Conservation (phyloP, 208 protist genomes). For the Herpetomonas samuelpessoai region DNA sequence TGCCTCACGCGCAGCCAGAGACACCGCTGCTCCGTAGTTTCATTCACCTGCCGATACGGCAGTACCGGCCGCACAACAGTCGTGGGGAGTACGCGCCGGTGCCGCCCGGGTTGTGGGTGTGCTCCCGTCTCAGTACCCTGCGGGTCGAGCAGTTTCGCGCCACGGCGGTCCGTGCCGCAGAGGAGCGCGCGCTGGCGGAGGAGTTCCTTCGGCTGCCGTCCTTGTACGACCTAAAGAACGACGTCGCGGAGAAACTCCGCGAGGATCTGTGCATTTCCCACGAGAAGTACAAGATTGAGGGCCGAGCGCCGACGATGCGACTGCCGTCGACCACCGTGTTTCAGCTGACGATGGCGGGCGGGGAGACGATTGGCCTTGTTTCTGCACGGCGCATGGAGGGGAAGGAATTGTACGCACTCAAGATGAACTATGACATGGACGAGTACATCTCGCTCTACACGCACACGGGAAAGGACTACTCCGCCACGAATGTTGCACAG, state of each 20-base stretch:
- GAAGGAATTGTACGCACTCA: constrained; percentile 77
- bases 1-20: constrained; percentile 71
- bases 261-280: constrained; percentile 25
- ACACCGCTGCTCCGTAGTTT: constrained; percentile 75
- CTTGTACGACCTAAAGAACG: constrained; percentile 14
- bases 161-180: neutral
- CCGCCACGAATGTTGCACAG: constrained; percentile 54
- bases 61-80: constrained; percentile 75
- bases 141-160: constrained; percentile 16
- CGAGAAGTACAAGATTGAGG: constrained; percentile 20
- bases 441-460: constrained; percentile 74
- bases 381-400: constrained; percentile 48
- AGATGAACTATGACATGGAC: constrained; percentile 88
- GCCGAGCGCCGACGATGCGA: neutral
- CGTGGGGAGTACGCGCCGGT: constrained; percentile 52
- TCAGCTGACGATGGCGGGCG: constrained; percentile 16
- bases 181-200: constrained; percentile 11
- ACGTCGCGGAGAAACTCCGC: constrained; percentile 13
- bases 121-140: constrained; percentile 32
- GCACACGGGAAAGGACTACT: constrained; percentile 50
- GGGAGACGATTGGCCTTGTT: constrained; percentile 54
- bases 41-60: constrained; percentile 71
- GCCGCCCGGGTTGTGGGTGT: constrained; percentile 79
- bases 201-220: constrained; percentile 21
- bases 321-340: constrained; percentile 20